A percentile compares a stretch with the other conserved stretches of the same genome.
Conservation (phyloP, 495 filamentous ascomycete genomes). For the Daldinia loculata region DNA sequence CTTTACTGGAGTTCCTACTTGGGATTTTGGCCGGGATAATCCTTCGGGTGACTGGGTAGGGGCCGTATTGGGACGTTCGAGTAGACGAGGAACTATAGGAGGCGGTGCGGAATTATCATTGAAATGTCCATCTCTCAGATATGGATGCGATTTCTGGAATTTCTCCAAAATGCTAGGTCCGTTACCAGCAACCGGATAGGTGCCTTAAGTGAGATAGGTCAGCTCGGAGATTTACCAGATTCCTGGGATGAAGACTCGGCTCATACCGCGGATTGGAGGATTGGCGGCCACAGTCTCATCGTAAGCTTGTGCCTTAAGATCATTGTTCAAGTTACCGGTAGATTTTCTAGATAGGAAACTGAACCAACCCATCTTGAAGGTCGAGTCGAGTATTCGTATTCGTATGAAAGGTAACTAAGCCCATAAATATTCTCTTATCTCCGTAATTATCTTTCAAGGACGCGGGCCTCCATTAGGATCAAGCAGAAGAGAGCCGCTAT, state of each 20-base stretch:
- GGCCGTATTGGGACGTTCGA: constrained; percentile 53
- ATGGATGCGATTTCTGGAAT: constrained; percentile 43
- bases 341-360: constrained; percentile 51
- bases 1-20: constrained; percentile 18
- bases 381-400: constrained; percentile 11
- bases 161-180: constrained; percentile 42
- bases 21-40: constrained; percentile 25
- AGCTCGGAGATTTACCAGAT: constrained; percentile 36
- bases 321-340: constrained; percentile 30
- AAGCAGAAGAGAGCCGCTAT: constrained; percentile 12
- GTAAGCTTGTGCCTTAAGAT: constrained; percentile 47
- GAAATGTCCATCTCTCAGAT: constrained; percentile 41
- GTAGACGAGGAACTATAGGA: constrained; percentile 44
- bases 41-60: constrained; percentile 36
- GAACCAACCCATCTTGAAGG: constrained; percentile 54
- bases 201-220: constrained; percentile 44
- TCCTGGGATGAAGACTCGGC: constrained; percentile 34
- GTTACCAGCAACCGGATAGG: constrained; percentile 46
- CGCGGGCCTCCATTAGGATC: constrained; percentile 29
- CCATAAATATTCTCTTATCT: constrained; percentile 23
- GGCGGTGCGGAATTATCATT: constrained; percentile 43
- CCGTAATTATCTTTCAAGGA: constrained; percentile 15
- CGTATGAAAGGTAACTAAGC: constrained; percentile 7
- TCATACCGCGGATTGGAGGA: constrained; percentile 50
- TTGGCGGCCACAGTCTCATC: constrained; percentile 41